Conservation (phyloP, 768 basidiomycete genomes). For the Lactarius psammicola region DNA sequence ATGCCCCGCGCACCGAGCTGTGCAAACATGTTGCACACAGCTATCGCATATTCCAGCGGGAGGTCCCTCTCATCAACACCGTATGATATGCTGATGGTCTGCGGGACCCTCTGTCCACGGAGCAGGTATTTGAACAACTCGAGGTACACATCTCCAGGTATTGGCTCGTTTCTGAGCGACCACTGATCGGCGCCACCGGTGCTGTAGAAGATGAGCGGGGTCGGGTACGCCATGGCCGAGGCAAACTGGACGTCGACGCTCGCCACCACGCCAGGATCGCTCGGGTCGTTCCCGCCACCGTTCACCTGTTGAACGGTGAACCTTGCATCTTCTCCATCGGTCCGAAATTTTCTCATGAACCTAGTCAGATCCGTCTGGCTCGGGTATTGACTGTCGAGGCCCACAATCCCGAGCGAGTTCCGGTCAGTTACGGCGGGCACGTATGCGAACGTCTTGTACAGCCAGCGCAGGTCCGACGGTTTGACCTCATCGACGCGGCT, state of each 20-base stretch:
- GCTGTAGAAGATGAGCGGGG: too few species aligned
- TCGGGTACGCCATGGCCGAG: neutral
- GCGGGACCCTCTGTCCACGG: too few species aligned
- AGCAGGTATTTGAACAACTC: neutral
- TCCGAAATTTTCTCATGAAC: neutral
- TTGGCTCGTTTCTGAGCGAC: too few species aligned
- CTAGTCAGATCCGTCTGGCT: too few species aligned
- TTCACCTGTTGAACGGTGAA: neutral
- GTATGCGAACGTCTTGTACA: neutral
- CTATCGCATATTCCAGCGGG: neutral
- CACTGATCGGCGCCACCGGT: too few species aligned
- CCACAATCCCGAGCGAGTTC: neutral
- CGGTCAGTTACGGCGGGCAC: neutral
- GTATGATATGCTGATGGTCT: neutral
- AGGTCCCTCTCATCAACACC: accelerated
- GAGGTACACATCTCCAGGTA: neutral
- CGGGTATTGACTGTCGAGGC: neutral
- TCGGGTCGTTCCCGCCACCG: neutral
- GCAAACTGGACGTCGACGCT: neutral
- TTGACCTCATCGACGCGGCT: too few species aligned
- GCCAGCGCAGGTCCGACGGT: too few species aligned
- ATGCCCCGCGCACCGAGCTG: neutral
- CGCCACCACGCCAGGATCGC: too few species aligned
- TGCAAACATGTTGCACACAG: neutral
- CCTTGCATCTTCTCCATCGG: too few species aligned